Percentiles rank a stretch among this genome's conserved stretches.
Conservation (phyloP, 805 yeast genomes). For the Yarrowia sp. region DNA sequence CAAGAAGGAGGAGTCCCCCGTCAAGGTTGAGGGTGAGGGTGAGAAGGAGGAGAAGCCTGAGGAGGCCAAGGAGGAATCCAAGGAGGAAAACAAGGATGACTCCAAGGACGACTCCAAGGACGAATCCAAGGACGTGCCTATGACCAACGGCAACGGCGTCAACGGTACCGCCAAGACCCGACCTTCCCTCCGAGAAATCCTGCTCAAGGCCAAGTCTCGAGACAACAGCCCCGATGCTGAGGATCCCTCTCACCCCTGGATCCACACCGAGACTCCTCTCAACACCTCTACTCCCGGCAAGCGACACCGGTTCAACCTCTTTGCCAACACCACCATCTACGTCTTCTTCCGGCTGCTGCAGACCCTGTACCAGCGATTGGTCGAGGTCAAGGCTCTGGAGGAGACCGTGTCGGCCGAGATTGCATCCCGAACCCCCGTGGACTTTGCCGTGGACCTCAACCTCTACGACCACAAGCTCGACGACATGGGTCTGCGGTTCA, state of each 20-base stretch:
- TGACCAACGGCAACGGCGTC: background rate
- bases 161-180: constrained; percentile 3
- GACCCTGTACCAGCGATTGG: constrained; percentile 78
- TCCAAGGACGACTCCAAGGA: constrained; percentile 4
- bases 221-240: constrained; percentile 35
- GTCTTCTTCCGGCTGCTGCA: constrained; percentile 87
- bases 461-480: constrained; percentile 79
- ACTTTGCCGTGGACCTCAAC: constrained; percentile 87
- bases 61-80: background rate
- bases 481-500: constrained; percentile 77
- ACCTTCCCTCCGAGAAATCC: constrained; percentile 5
- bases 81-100: constrained; percentile 7
- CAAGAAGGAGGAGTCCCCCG: constrained; percentile 3
- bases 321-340: constrained; percentile 87
- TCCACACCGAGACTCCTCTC: constrained; percentile 52
- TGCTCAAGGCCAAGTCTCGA: constrained; percentile 35
- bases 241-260: constrained; percentile 50
- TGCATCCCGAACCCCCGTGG: constrained; percentile 52
- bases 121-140: background rate
- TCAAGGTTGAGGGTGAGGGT: constrained; percentile 16
- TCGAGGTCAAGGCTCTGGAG: constrained; percentile 76
- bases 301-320: constrained; percentile 69
- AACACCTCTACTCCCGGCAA: constrained; percentile 42
- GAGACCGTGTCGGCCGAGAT: constrained; percentile 76
- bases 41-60: background rate